phyloP scores from a whole-genome alignment of 1,139 yeast genomes.

The Lodderomyces oxycetoniae region DNA sequence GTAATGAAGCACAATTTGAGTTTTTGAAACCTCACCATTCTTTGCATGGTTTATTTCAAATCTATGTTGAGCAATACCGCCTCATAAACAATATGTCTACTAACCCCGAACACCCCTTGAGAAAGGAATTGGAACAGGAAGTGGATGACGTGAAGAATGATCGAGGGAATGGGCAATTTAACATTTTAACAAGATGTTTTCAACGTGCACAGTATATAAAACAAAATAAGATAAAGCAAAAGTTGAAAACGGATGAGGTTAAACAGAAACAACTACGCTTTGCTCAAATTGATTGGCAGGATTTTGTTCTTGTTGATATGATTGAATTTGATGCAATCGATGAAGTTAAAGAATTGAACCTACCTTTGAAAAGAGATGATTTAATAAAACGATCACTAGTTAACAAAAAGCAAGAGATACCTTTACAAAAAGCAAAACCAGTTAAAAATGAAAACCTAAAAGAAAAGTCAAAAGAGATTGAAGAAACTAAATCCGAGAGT shows the following conservation, averaged over 20 bases:
- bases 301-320: constrained; percentile 67
- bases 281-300: constrained; percentile 87
- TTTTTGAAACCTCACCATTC: constrained; percentile 64
- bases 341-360: constrained; percentile 53
- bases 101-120: background rate
- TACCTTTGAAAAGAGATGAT: constrained; percentile 57
- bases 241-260: constrained; percentile 31
- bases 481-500: constrained; percentile 1
- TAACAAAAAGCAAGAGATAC: constrained; percentile 23
- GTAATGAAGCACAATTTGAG: constrained; percentile 55
- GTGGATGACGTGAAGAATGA: background rate
- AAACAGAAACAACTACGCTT: constrained; percentile 42
- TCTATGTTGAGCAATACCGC: constrained; percentile 55
- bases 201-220: constrained; percentile 55
- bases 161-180: background rate
- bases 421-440: constrained; percentile 8
- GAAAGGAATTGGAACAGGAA: background rate
- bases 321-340: constrained; percentile 67
- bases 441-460: constrained; percentile 16
- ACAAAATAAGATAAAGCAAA: constrained; percentile 26
- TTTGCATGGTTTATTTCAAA: constrained; percentile 48
- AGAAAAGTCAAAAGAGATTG: constrained; percentile 19
- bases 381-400: constrained; percentile 60
- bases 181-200: constrained; percentile 47
- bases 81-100: constrained; percentile 24